A percentile compares a stretch with the other conserved stretches of the same genome.
phyloP scores from a whole-genome alignment of 495 filamentous ascomycete species.

The Penicillium chermesinum region DNA sequence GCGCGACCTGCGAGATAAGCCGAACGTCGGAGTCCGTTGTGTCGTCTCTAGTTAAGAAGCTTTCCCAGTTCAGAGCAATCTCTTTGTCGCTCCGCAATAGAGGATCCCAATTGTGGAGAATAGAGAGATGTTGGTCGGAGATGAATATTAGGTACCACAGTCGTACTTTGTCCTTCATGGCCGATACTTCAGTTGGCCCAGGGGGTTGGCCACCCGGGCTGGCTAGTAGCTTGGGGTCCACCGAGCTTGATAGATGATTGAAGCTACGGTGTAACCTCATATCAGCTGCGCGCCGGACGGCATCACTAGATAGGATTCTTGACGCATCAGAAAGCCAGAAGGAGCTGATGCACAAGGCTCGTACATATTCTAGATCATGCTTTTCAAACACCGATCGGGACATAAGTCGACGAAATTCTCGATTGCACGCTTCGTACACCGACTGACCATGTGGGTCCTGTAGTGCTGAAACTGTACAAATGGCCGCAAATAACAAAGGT shows the following conservation, averaged over 20 bases:
- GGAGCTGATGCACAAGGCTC: constrained; percentile 37
- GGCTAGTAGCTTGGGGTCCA: constrained; percentile 6
- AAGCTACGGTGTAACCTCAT: constrained; percentile 35
- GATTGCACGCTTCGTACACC: constrained; percentile 36
- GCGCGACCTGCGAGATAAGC: constrained; percentile 32
- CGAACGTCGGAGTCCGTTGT: constrained; percentile 34
- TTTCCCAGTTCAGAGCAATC: constrained; percentile 31
- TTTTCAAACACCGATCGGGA: constrained; percentile 38
- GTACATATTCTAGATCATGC: constrained; percentile 35
- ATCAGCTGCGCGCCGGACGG: constrained; percentile 41
- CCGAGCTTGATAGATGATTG: constrained; percentile 11
- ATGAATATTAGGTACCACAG: constrained; percentile 43
- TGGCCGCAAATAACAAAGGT: constrained; percentile 33
- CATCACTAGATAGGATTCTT: constrained; percentile 38
- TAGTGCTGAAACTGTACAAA: constrained; percentile 40
- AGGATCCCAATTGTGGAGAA: constrained; percentile 41
- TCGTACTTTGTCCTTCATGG: constrained; percentile 31
- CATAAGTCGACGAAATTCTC: constrained; percentile 36
- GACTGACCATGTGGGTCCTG: constrained; percentile 32
- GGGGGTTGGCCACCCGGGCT: not conserved
- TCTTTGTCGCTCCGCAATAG: constrained; percentile 35
- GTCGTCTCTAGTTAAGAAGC: constrained; percentile 24
- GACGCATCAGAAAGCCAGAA: constrained; percentile 44
- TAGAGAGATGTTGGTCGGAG: constrained; percentile 43
- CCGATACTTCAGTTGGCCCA: constrained; percentile 1